Evolutionary conservation across 2,329 filamentous ascomycete species (phyloP).

Genomic region (Polychaeton citri): DNA sequence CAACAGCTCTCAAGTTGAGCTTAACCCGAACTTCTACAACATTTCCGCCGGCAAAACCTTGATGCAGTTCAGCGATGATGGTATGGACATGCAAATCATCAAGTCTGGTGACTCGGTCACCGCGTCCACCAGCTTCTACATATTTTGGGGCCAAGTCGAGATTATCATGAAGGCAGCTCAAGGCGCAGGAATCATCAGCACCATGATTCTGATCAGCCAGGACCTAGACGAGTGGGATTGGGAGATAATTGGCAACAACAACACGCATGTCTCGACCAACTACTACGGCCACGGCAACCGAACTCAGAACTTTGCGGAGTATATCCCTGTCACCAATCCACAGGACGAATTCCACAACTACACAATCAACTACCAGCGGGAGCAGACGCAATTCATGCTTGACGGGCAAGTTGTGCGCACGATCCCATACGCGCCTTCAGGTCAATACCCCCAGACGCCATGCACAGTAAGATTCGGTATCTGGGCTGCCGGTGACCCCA

Average conservation of each 20-base stretch:
- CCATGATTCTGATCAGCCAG: conserved; percentile 72
- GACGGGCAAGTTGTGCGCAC: conserved; percentile 55
- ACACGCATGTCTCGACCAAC: conserved; percentile 52
- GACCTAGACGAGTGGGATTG: conserved; percentile 82
- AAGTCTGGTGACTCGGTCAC: conserved; percentile 64
- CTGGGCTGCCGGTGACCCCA: conserved; percentile 83
- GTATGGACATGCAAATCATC: conserved; percentile 56
- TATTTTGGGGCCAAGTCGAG: conserved; percentile 74
- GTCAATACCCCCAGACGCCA: conserved; percentile 58
- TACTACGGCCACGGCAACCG: conserved; percentile 65
- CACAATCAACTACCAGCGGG: conserved; percentile 57
- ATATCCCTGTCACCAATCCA: conserved; percentile 43
- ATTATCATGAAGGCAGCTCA: conserved; percentile 62
- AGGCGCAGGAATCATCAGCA: conserved; percentile 64
- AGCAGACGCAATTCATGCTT: conserved; percentile 54
- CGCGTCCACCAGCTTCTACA: conserved; percentile 65
- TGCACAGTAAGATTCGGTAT: conserved; percentile 56
- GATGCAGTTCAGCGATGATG: conserved; percentile 42
- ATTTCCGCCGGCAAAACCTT: conserved; percentile 43
- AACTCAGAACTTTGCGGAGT: conserved; percentile 46
- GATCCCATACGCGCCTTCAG: conserved; percentile 29
- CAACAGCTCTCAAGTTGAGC: conserved; percentile 43
- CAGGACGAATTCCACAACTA: conserved; percentile 53
- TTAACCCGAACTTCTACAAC: conserved; percentile 21
- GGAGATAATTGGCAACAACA: conserved; percentile 62